Base-by-base conservation (phyloP, 202 grass and related monocot species). In the Musa balbisiana region DNA sequence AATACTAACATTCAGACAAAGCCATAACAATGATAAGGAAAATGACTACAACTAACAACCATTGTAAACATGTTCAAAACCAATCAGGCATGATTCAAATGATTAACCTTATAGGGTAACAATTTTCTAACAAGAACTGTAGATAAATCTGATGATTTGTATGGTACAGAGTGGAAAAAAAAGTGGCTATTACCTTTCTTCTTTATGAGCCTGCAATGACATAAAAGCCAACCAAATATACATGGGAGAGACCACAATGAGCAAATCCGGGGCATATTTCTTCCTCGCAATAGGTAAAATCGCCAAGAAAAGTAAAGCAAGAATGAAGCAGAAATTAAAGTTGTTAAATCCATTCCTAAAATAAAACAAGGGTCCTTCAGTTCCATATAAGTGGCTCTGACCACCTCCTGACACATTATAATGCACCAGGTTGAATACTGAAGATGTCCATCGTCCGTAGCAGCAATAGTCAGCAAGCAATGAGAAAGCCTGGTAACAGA, bases 191-290 rank as follows among this genome's bases (percentile, higher is more conserved):
- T 87, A 90, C 95, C 91, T 90, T 88, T 99, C 95, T 92, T 99
- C 95, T 90, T 94, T 99, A 78, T 99, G 95, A 80, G 91, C 77
- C 81, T 94, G 95, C 76, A 99, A 81, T 64, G 95, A 90, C 95
- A 99, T 94, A 82, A 94, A 99, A 67, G 85, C 87, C 83, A 99
- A 84, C 95, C 95, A 99, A 78, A 99, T 94, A 69, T 99, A 94
- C 52, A 99, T 33, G 65, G 91, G 91, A 52, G 91, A 99, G 69
- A 94, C 64, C 70, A 99, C 83, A 58, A 94, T 94, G n/a, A 89
- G 54, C 62, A 99, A 84, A 85, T 94, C 91, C 69, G 87, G 88
- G 11, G 81, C 87, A 82, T 86, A 92, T 80, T 92, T 99, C 86
- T 87, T 94, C 80, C 80, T 88, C 51, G 77, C 82, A 85, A 89